Evolutionary conservation across 2,329 filamentous ascomycete species (phyloP).

Genomic region (Xylariaceae sp.): DNA sequence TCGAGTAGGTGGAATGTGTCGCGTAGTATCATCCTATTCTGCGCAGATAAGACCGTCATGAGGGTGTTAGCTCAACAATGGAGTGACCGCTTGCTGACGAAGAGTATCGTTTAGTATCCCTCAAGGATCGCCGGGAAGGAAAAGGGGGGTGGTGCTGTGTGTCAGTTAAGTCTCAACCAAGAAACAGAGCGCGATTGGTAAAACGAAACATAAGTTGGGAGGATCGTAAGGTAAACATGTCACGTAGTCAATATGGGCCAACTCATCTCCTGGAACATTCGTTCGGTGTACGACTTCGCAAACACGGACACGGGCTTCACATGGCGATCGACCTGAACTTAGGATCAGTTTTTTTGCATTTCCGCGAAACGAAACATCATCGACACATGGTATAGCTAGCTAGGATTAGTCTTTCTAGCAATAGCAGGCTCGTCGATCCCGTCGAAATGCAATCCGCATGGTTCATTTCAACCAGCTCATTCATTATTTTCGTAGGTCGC

Average conservation of each 20-base stretch:
- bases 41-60: no score
- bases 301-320: not conserved
- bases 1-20: no score
- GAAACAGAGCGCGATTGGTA: not conserved
- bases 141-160: no score
- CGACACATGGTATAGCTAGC: not conserved
- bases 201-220: not conserved
- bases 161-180: not conserved
- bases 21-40: no score
- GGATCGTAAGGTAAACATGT: not conserved
- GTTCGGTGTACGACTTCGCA: not conserved
- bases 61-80: no score
- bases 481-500: slow-evolving; percentile 11
- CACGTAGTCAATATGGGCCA: not conserved
- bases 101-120: no score
- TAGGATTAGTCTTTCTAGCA: slow-evolving; percentile 2
- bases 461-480: slow-evolving; percentile 6
- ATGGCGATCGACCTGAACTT: not conserved
- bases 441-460: slow-evolving; percentile 1
- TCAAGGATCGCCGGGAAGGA: no score
- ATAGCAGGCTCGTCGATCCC: not conserved
- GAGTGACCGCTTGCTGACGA: no score
- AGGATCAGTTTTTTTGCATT: not conserved
- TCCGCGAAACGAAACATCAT: not conserved
- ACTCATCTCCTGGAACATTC: not conserved